phyloP scores from a whole-genome alignment of 805 yeast genomes.

The Wickerhamiella slavikovae region DNA sequence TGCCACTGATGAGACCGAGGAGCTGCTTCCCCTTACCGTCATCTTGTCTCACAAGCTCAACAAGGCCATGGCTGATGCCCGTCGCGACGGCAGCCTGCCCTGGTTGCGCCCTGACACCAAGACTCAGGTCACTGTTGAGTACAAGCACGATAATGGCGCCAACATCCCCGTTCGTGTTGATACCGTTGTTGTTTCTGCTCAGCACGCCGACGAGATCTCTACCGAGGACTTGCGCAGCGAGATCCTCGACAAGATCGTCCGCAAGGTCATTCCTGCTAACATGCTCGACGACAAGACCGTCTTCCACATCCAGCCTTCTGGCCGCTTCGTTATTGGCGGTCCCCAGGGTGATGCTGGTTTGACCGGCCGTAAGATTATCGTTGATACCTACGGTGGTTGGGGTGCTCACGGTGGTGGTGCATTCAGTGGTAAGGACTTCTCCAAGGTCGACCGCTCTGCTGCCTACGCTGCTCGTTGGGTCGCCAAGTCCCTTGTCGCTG shows the following conservation, averaged over 20 bases:
- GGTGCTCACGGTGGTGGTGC: constrained; percentile 99
- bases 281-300: constrained; percentile 85
- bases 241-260: constrained; percentile 59
- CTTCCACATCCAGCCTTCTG: constrained; percentile 98
- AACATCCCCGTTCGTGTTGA: constrained; percentile 91
- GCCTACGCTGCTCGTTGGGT: constrained; percentile 99
- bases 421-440: constrained; percentile 98
- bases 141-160: constrained; percentile 85
- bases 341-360: constrained; percentile 99
- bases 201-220: constrained; percentile 89
- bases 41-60: constrained; percentile 88
- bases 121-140: constrained; percentile 98
- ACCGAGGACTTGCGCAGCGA: constrained; percentile 79
- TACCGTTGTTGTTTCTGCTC: constrained; percentile 93
- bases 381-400: constrained; percentile 99
- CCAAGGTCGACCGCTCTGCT: constrained; percentile 99
- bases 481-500: constrained; percentile 90
- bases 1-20: constrained; percentile 98
- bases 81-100: constrained; percentile 83
- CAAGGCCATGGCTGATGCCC: constrained; percentile 89
- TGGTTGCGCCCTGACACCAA: constrained; percentile 99
- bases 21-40: constrained; percentile 86
- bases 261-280: constrained; percentile 80
- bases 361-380: constrained; percentile 98
- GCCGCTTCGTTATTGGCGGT: constrained; percentile 99